These are phyloP conservation scores for Boletus vinaceobasis DNA, from an alignment of 768 basidiomycete genomes.

Conservation along the genomic window DNA sequence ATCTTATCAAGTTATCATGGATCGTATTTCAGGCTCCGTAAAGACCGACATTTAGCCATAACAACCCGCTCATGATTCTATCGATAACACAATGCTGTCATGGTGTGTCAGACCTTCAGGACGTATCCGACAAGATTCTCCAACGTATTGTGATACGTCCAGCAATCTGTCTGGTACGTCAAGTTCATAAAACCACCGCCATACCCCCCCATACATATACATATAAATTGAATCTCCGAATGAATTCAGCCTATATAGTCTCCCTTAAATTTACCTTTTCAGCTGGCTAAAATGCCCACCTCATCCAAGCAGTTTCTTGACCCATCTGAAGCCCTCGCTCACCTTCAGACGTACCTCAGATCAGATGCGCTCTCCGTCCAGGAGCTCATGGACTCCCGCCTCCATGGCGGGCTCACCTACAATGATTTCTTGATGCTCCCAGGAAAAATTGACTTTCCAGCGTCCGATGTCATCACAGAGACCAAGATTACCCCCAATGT, in stretches of 20 bases:
- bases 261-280: neutral
- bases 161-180: neutral
- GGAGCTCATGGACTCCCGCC: conserved; percentile 84
- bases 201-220: too few relatives aligned
- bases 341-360: conserved; percentile 66
- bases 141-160: neutral
- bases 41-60: too few relatives aligned
- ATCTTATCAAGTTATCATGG: neutral
- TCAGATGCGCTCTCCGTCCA: conserved; percentile 80
- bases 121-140: neutral
- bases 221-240: conserved; percentile 7
- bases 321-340: conserved; percentile 68
- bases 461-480: conserved; percentile 76
- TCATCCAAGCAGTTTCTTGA: conserved; percentile 48
- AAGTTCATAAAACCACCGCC: neutral
- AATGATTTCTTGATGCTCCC: conserved; percentile 95
- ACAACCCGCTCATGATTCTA: too few relatives aligned
- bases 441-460: conserved; percentile 93
- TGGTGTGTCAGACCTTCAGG: too few relatives aligned
- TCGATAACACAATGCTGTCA: neutral
- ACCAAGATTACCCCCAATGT: conserved; percentile 89
- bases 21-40: neutral
- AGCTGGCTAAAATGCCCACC: conserved; percentile 34
- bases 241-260: conserved; percentile 5
- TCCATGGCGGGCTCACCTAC: conserved; percentile 93